Base-by-base conservation (phyloP, 2,329 filamentous ascomycete species). In the Trichoderma sp. region DNA sequence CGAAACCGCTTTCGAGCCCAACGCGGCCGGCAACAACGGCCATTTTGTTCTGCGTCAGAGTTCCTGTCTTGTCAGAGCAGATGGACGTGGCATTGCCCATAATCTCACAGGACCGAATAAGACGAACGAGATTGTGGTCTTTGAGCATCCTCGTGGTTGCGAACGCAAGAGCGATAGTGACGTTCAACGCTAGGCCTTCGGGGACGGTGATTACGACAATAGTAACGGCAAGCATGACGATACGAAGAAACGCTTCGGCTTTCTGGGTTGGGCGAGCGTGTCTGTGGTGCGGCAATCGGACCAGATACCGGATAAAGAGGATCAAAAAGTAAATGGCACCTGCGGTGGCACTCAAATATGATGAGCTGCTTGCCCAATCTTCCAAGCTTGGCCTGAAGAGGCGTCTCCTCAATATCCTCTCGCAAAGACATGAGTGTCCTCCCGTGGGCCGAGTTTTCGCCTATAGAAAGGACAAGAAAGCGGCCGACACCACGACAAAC, bases 371-470 rank as follows among this genome's bases (percentile, higher is more conserved):
- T 93, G 7, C 94, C 94, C 21, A 96, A 87, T 4, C 91, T 87
- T 78, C 95, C 95, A 75, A 96, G 86, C 83, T 95, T 95, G 3
- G 89, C 91, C 82, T 96, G 94, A 8, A 96, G 76, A 4, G 94
- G 94, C 1, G 94, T 96, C 29, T 93, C 93, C 81, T 95, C 92
- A 75, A 92, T 91, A 77, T 94, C 92, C 78, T 94, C 93, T 77
- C 93, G 91, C 12, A 96, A 85, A 50, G 93, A 93, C 89, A 95
- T 93, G 85, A 95, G 89, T 3, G 92, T 95, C 80, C 94, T 93
- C 74, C 94, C 94, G 80, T 94, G 92, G 38, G 90, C 93, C 0
- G 93, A 94, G 82, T 95, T 89, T 45, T 93, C 88, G 77, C 94
- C 94, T 21, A 92, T 91, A 5, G 93, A 90, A 1, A 93, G 94